Evolutionary conservation across 2,329 filamentous ascomycete species (phyloP).

Genomic region (Pestalotiopsis sp.): DNA sequence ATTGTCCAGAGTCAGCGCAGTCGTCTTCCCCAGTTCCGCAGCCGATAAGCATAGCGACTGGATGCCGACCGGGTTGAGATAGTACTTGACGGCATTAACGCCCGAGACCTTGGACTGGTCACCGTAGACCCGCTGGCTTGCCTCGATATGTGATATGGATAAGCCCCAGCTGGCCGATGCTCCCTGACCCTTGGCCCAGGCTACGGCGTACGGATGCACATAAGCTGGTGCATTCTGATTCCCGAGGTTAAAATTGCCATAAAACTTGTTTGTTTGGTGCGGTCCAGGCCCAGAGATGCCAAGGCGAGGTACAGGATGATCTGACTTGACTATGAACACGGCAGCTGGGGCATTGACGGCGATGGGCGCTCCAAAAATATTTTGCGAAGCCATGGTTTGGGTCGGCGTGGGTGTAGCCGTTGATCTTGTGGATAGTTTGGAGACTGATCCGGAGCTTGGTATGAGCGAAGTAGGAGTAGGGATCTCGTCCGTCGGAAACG

Average conservation of each 20-base stretch:
- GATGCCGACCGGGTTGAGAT: slow-evolving; percentile 79
- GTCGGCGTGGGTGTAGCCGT: slow-evolving; percentile 21
- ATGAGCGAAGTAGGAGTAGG: slow-evolving; percentile 39
- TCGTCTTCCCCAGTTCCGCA: slow-evolving; percentile 66
- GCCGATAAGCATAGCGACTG: slow-evolving; percentile 83
- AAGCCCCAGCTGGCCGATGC: slow-evolving; percentile 74
- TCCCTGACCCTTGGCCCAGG: slow-evolving; percentile 68
- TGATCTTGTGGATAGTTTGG: slow-evolving; percentile 23
- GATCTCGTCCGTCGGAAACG: slow-evolving; percentile 35
- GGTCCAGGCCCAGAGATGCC: slow-evolving; percentile 53
- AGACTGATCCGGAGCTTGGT: slow-evolving; percentile 17
- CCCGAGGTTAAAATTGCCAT: slow-evolving; percentile 78
- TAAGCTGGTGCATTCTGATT: slow-evolving; percentile 71
- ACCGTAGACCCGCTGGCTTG: slow-evolving; percentile 69
- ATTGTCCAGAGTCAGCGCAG: slow-evolving; percentile 56
- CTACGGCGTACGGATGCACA: slow-evolving; percentile 74
- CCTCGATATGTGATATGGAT: slow-evolving; percentile 73
- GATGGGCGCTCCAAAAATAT: slow-evolving; percentile 62
- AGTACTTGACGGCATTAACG: slow-evolving; percentile 69
- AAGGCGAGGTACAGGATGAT: slow-evolving; percentile 61
- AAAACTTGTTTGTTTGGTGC: slow-evolving; percentile 79
- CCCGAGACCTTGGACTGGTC: slow-evolving; percentile 46
- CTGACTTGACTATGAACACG: slow-evolving; percentile 47
- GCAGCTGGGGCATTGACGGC: slow-evolving; percentile 53
- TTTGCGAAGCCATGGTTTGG: slow-evolving; percentile 23